phyloP scores from a whole-genome alignment of 495 filamentous ascomycete genomes.

The Penicillium lagena region DNA sequence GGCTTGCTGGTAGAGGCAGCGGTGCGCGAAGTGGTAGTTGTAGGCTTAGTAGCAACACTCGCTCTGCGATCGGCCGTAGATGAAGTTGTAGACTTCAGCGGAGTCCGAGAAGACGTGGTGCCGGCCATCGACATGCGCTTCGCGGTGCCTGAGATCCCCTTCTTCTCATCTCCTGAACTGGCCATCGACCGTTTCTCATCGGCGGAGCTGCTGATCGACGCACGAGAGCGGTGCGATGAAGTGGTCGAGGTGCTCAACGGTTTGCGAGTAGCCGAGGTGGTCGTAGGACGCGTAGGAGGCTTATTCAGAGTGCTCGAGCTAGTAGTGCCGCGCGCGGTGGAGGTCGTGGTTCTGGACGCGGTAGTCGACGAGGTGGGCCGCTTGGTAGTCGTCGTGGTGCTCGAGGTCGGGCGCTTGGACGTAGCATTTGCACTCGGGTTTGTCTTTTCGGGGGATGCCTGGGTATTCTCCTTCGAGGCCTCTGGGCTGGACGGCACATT shows the following conservation, averaged over 20 bases:
- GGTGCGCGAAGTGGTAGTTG: conserved; percentile 21
- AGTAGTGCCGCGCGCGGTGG: conserved; percentile 21
- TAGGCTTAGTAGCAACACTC: conserved; percentile 28
- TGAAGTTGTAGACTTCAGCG: conserved; percentile 23
- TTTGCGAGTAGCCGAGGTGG: conserved; percentile 33
- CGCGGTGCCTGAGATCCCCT: conserved; percentile 35
- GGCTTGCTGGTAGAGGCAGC: conserved; percentile 22
- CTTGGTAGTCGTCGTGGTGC: conserved; percentile 23
- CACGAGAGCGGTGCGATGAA: conserved; percentile 37
- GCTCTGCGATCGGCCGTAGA: conserved; percentile 34
- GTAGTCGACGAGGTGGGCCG: conserved; percentile 31
- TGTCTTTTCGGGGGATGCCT: conserved; percentile 25
- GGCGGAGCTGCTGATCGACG: conserved; percentile 42
- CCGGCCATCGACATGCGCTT: conserved; percentile 44
- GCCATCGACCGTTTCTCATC: conserved; percentile 41
- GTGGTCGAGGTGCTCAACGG: conserved; percentile 33
- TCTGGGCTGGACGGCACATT: conserved; percentile 28
- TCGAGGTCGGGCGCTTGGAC: conserved; percentile 26
- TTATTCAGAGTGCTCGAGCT: conserved; percentile 33
- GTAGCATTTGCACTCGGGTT: conserved; percentile 12
- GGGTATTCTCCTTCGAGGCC: conserved; percentile 30
- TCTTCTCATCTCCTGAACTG: conserved; percentile 42
- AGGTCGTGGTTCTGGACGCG: conserved; percentile 20
- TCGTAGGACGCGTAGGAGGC: conserved; percentile 36
- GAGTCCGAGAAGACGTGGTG: conserved; percentile 26